Percentiles rank a stretch among this genome's conserved stretches.
Conservation (phyloP, 2,329 filamentous ascomycete genomes). For the Talaromyces albobiverticillius region DNA sequence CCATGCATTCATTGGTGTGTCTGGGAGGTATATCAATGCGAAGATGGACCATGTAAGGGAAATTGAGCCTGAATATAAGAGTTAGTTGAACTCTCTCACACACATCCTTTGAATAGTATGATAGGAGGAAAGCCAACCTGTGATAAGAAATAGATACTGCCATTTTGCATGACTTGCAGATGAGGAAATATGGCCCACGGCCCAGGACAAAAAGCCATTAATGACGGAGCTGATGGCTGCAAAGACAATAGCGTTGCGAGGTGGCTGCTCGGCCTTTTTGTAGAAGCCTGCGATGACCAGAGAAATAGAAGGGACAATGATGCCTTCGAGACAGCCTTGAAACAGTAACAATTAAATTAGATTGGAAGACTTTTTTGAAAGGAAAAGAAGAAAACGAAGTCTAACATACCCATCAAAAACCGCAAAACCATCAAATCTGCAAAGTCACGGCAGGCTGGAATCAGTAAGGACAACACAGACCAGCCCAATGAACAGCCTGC, state of each 20-base stretch:
- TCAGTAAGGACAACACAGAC: slow-evolving; percentile 13
- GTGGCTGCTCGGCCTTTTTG: slow-evolving; percentile 36
- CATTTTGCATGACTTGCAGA: slow-evolving; percentile 45
- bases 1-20: slow-evolving; percentile 45
- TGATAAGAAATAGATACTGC: slow-evolving; percentile 57
- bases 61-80: slow-evolving; percentile 25
- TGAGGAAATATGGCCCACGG: slow-evolving; percentile 52
- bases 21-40: slow-evolving; percentile 45
- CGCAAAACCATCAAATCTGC: slow-evolving; percentile 17
- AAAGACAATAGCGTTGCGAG: slow-evolving; percentile 36
- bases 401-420: slow-evolving; percentile 32
- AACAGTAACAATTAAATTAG: background rate
- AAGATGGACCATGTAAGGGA: slow-evolving; percentile 51
- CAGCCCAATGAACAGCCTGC: slow-evolving; percentile 14
- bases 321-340: slow-evolving; percentile 29
- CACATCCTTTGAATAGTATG: background rate
- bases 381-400: background rate
- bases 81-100: background rate
- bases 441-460: slow-evolving; percentile 11
- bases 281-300: slow-evolving; percentile 39
- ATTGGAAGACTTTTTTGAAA: background rate
- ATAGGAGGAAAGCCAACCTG: slow-evolving; percentile 33
- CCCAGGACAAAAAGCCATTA: slow-evolving; percentile 44
- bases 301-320: slow-evolving; percentile 33
- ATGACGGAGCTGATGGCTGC: slow-evolving; percentile 32